These are phyloP conservation scores for Calonectria pauciramosa DNA, from an alignment of 2,329 filamentous ascomycete genomes.

Conservation along the genomic window DNA sequence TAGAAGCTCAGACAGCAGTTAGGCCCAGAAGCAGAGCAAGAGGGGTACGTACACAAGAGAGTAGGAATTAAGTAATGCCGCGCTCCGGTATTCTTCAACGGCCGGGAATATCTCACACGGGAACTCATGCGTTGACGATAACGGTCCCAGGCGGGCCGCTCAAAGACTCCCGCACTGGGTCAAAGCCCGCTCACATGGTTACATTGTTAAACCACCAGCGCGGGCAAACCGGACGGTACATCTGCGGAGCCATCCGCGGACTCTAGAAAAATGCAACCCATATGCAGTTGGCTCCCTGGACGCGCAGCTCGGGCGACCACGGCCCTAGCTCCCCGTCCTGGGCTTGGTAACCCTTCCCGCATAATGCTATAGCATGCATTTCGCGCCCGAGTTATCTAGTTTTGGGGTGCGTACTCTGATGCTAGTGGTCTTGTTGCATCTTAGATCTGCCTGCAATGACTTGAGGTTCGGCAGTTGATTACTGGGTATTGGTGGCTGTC, in stretches of 20 bases:
- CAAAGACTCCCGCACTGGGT: not conserved
- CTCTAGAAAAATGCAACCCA: not conserved
- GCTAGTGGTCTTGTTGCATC: not conserved
- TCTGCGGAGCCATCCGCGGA: not conserved
- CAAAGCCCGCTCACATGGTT: not conserved
- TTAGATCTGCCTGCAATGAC: not conserved
- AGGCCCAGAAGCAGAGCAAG: not conserved
- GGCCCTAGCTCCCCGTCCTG: not conserved
- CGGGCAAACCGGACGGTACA: conserved; percentile 6
- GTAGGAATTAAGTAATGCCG: conserved; percentile 19
- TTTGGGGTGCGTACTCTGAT: conserved; percentile 11
- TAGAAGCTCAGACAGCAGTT: not conserved
- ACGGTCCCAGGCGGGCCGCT: not conserved
- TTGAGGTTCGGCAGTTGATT: not conserved
- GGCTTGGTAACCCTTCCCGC: not conserved
- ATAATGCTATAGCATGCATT: conserved; percentile 5
- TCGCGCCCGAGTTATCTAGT: not conserved
- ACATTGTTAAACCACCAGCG: not conserved
- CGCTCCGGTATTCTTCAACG: not conserved
- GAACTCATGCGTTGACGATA: not conserved
- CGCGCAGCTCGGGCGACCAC: not conserved
- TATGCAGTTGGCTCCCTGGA: conserved; percentile 3
- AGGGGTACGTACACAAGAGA: not conserved
- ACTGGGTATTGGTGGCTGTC: not conserved
- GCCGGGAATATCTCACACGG: not conserved